Evolutionary conservation across 225 moss, liverwort and hornwort genomes (phyloP), one percentile per base, ranked within the genome.

Genomic region (Anthoceros angustus): DNA sequence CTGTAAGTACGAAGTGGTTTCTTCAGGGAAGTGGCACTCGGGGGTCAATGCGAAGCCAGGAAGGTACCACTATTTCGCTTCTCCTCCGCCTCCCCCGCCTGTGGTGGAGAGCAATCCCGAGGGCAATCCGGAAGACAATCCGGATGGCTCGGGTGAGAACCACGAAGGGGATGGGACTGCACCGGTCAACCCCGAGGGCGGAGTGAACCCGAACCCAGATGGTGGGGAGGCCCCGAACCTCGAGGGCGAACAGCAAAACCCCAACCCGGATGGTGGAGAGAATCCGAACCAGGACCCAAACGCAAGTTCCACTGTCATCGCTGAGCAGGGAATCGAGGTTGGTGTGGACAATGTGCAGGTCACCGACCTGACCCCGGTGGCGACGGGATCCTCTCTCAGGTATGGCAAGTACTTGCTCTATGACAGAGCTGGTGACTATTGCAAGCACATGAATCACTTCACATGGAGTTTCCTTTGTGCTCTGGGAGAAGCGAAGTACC

Each of bases 1-100:
- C 38, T 94, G 93, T 68, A 73, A 61, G 21, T 86, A 86, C 65
- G 60, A 50, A 50, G 88, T 92, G 32, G 76, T 64, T 66, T 80
- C 66, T 21, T 71, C 80, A 60, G 90, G 90, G 5, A 81, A 69
- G 65, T 94, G 93, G 93, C 93, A 94, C 76, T 87, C 90, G 14
- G 93, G 93, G 62, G 72, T 74, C 40, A 78, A 87, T 63, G 93
- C 87, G 10, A 76, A 77, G 32, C 81, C 83, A 40, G 49, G 7
- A n/a, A 74, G 75, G 70, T 15, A 15, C 14, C 10, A 18, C 23
- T 69, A 38, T 64, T 2, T 7, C 5, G 43, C 49, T 23, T 21
- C 24, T 3, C 68, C 65, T 66, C 50, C 65, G 25, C 67, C 63
- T 9, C 62, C 42, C 41, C 18, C 23, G 63, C 45, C 43, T 62